Evolutionary conservation across 2,329 filamentous ascomycete species (phyloP), one percentile per base, ranked within the genome.

Genomic region (Verticillium longisporum): DNA sequence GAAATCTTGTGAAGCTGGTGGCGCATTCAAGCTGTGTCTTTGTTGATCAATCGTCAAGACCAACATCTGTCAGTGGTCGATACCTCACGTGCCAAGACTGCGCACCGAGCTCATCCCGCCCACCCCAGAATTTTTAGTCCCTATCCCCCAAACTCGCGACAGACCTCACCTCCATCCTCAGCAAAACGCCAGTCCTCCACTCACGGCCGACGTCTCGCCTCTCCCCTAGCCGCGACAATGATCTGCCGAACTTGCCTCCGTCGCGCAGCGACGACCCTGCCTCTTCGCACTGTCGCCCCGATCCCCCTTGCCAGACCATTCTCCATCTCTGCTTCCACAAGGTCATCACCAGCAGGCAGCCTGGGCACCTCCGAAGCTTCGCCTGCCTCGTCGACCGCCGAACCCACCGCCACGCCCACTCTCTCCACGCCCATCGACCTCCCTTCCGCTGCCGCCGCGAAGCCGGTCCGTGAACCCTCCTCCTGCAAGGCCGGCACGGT

Each of bases 401-500:
- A 76, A 37, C 70, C 77, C 41, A 58, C 66, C 37, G 55, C 64
- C 45, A 65, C 60, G 32, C 66, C 63, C 31, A 67, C 69, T 59
- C 72, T 78, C 59, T 77, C 72, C 53, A 75, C 70, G 36, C 75
- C 71, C 50, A 69, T 69, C 60, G 68, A 69, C 38, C 64, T 68
- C 13, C 62, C 67, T 21, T 63, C 67, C n/a, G 69, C 70, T 65
- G 64, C 64, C 11, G 66, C 73, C 32, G 61, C 72, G 59, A 68
- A 70, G 53, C 38, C 68, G 64, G 66, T 72, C 10, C 57, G 57
- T 15, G 31, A 45, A 13, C 57, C 57, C 62, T 86, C 83, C 7
- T 81, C 80, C 33, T 88, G 89, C 67, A 78, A 81, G 2, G 85
- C 87, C 5, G 91, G 91, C 37, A 91, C 88, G 14, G 76, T 86